Evolutionary conservation across 148 eudicot species (phyloP).

Genomic region (Tetragonia tetragonoides): DNA sequence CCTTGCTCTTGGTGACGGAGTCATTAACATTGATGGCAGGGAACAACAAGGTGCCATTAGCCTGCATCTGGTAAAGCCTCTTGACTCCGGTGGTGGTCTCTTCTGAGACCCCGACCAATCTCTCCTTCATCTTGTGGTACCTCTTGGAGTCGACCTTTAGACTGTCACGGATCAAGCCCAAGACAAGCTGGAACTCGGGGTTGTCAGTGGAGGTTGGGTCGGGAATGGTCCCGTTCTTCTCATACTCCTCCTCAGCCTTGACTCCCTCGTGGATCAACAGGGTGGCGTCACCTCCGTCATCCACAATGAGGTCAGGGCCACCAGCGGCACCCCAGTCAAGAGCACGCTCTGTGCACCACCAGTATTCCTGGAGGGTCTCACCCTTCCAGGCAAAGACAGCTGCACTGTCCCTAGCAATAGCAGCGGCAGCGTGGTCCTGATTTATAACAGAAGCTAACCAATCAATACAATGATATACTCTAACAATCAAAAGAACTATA

Average conservation of each 20-base stretch:
- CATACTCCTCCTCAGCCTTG: slow-evolving; percentile 86
- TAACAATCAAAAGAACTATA: neutral
- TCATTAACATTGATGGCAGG: slow-evolving; percentile 97
- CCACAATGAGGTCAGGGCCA: slow-evolving; percentile 93
- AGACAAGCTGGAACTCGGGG: slow-evolving; percentile 82
- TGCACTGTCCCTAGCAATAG: slow-evolving; percentile 87
- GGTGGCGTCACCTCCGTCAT: slow-evolving; percentile 94
- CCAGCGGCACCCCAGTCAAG: slow-evolving; percentile 95
- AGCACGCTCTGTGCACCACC: slow-evolving; percentile 99
- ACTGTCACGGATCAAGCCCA: slow-evolving; percentile 67
- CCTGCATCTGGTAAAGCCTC: slow-evolving; percentile 98
- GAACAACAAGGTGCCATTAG: slow-evolving; percentile 69
- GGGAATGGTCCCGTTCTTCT: slow-evolving; percentile 59
- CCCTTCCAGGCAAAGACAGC: slow-evolving; percentile 99
- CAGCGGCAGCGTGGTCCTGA: slow-evolving; percentile 95
- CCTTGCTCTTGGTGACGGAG: slow-evolving; percentile 99
- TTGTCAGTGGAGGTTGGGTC: slow-evolving; percentile 79
- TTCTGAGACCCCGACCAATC: slow-evolving; percentile 91
- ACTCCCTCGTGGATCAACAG: slow-evolving; percentile 95
- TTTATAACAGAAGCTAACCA: neutral
- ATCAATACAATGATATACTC: neutral
- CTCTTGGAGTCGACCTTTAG: slow-evolving; percentile 73
- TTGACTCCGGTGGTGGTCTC: slow-evolving; percentile 99
- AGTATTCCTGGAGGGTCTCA: slow-evolving; percentile 94
- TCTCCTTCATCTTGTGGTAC: slow-evolving; percentile 81